Conservation (phyloP, 2,329 filamentous ascomycete genomes). For the Fusarium aywerte region DNA sequence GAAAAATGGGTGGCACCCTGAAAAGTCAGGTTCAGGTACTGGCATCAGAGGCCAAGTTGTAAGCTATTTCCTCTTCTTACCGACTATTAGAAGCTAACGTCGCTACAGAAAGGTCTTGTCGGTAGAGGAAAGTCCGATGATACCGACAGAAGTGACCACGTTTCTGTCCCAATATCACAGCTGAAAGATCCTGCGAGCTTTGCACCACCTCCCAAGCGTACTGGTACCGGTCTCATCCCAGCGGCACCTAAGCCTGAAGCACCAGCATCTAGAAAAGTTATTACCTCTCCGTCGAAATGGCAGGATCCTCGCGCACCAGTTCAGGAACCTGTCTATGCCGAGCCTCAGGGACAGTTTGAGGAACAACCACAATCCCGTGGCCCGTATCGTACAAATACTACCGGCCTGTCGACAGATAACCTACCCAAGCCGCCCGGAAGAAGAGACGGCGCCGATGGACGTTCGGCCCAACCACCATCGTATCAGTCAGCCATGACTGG, state of each 20-base stretch:
- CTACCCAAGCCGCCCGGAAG: slow-evolving; percentile 77
- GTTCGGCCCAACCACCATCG: slow-evolving; percentile 47
- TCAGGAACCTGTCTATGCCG: slow-evolving; percentile 22
- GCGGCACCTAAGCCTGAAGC: slow-evolving; percentile 43
- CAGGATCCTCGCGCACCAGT: slow-evolving; percentile 45
- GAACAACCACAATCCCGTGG: slow-evolving; percentile 62
- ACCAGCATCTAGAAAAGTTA: slow-evolving; percentile 43
- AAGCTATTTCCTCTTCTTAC: slow-evolving; percentile 41
- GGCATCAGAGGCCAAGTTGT: slow-evolving; percentile 59
- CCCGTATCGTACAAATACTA: slow-evolving; percentile 77
- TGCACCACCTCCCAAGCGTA: slow-evolving; percentile 79
- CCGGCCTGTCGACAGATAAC: slow-evolving; percentile 73
- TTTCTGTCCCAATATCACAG: slow-evolving; percentile 70
- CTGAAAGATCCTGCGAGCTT: slow-evolving; percentile 82
- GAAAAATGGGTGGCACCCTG: slow-evolving; percentile 65
- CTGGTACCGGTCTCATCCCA: slow-evolving; percentile 51
- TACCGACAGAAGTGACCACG: slow-evolving; percentile 49
- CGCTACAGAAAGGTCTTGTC: slow-evolving; percentile 58
- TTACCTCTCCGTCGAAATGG: slow-evolving; percentile 50
- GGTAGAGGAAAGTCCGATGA: slow-evolving; percentile 54
- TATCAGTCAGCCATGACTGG: slow-evolving; percentile 46
- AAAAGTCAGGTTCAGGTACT: slow-evolving; percentile 51
- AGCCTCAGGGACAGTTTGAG: slow-evolving; percentile 31
- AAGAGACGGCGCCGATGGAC: slow-evolving; percentile 54
- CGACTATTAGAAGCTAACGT: slow-evolving; percentile 8